Conservation (phyloP, 805 yeast genomes). For the Kluyveromyces dobzhanskii region DNA sequence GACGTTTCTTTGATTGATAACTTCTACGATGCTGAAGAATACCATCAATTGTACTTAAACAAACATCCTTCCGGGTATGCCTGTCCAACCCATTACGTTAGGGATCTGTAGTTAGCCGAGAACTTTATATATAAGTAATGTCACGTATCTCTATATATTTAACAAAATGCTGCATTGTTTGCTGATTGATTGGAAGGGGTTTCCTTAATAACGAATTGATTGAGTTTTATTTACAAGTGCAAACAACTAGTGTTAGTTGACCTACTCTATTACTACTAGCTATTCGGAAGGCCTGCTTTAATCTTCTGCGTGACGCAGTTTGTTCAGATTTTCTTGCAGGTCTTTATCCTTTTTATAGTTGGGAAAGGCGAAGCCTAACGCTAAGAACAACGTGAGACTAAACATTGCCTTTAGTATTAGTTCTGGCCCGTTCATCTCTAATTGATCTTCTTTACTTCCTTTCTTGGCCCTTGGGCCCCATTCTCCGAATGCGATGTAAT, state of each 20-base stretch:
- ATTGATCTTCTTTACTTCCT: slow-evolving; percentile 7
- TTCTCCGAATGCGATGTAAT: slow-evolving; percentile 31
- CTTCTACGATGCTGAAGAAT: slow-evolving; percentile 93
- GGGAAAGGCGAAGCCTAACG: slow-evolving; percentile 13
- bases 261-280: no score
- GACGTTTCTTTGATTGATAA: slow-evolving; percentile 53
- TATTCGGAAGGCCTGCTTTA: neutral
- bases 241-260: neutral
- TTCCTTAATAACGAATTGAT: no score
- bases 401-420: slow-evolving; percentile 18
- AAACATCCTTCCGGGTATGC: slow-evolving; percentile 82
- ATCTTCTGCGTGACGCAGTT: neutral
- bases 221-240: neutral
- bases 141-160: no score
- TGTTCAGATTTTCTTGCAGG: slow-evolving; percentile 6
- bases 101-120: slow-evolving; percentile 34
- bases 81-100: slow-evolving; percentile 80
- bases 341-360: slow-evolving; percentile 17
- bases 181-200: no score
- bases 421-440: slow-evolving; percentile 8
- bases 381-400: slow-evolving; percentile 15
- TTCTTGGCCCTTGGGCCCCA: slow-evolving; percentile 32
- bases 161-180: no score
- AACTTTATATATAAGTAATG: no score
- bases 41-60: slow-evolving; percentile 76